These are phyloP conservation scores for Aspergillus fructus DNA, from an alignment of 2,329 filamentous ascomycete species.

Conservation along the genomic window DNA sequence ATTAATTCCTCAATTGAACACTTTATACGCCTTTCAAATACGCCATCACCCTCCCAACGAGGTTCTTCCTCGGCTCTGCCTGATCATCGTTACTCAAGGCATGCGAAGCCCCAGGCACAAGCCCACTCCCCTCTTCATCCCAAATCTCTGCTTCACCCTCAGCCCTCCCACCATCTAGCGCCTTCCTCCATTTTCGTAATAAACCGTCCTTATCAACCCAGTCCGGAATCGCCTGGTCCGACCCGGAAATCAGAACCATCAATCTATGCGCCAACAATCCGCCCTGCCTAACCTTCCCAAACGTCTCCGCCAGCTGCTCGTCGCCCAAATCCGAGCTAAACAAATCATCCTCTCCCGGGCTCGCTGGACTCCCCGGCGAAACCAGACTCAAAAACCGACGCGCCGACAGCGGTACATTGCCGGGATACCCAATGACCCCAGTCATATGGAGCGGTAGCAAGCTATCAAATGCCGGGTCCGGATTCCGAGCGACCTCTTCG, in stretches of 20 bases:
- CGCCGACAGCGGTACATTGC: conserved; percentile 51
- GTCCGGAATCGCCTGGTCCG: conserved; percentile 47
- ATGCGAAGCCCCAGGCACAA: conserved; percentile 44
- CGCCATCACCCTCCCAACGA: conserved; percentile 28
- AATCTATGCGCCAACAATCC: conserved; percentile 42
- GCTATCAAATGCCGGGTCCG: conserved; percentile 22
- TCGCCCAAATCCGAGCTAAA: conserved; percentile 73
- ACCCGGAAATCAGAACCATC: conserved; percentile 49
- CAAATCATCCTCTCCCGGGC: conserved; percentile 75
- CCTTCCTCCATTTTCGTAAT: conserved; percentile 40
- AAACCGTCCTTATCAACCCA: conserved; percentile 48
- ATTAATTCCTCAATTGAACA: neutral
- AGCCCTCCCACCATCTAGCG: conserved; percentile 31
- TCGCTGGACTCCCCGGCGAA: conserved; percentile 49
- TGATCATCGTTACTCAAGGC: conserved; percentile 38
- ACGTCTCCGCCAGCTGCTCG: conserved; percentile 59
- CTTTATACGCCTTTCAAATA: conserved; percentile 16
- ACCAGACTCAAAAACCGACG: conserved; percentile 59
- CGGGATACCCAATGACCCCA: conserved; percentile 30
- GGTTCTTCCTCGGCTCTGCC: conserved; percentile 26
- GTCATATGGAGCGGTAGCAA: conserved; percentile 37
- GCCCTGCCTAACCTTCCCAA: conserved; percentile 51
- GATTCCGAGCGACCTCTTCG: conserved; percentile 19
- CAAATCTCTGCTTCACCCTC: conserved; percentile 40
- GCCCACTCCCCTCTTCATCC: conserved; percentile 47